These are phyloP conservation scores for Eutypella sp. DNA, from an alignment of 2,329 filamentous ascomycete species.

Conservation along the genomic window DNA sequence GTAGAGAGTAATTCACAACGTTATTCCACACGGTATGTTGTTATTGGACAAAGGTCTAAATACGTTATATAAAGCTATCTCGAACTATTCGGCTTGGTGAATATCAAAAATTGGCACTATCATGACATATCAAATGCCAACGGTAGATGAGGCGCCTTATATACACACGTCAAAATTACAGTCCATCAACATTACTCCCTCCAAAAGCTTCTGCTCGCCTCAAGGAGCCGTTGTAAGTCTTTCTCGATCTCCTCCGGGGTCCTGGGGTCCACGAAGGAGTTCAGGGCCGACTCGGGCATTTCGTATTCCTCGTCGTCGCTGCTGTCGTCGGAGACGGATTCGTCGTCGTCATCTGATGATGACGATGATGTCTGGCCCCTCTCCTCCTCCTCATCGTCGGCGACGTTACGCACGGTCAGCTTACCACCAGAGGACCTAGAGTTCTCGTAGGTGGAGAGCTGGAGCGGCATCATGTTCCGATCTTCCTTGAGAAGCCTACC, in stretches of 20 bases:
- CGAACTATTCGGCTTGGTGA: too few species aligned
- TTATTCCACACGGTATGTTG: too few species aligned
- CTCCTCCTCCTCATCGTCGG: not conserved
- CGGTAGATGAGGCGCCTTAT: not conserved
- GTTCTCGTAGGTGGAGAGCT: slow-evolving; percentile 1
- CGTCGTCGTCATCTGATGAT: not conserved
- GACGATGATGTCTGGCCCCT: not conserved
- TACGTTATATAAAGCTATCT: too few species aligned
- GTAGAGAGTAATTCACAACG: too few species aligned
- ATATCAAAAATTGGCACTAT: too few species aligned
- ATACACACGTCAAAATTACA: not conserved
- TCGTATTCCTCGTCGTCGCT: not conserved
- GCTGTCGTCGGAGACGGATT: not conserved
- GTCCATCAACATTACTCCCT: not conserved
- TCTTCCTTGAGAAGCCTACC: slow-evolving; percentile 6
- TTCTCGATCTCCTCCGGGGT: not conserved
- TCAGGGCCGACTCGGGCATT: not conserved
- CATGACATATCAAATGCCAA: too few species aligned
- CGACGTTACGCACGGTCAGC: slow-evolving; percentile 12
- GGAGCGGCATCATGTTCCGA: slow-evolving; percentile 8
- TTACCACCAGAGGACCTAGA: not conserved
- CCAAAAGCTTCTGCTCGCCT: not conserved
- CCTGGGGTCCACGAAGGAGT: not conserved
- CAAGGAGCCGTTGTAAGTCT: not conserved
- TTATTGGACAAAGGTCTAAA: too few species aligned